Evolutionary conservation across 1,284 basidiomycete genomes (phyloP), one percentile per base, ranked within the genome.

Genomic region (Cryptococcus sp.): DNA sequence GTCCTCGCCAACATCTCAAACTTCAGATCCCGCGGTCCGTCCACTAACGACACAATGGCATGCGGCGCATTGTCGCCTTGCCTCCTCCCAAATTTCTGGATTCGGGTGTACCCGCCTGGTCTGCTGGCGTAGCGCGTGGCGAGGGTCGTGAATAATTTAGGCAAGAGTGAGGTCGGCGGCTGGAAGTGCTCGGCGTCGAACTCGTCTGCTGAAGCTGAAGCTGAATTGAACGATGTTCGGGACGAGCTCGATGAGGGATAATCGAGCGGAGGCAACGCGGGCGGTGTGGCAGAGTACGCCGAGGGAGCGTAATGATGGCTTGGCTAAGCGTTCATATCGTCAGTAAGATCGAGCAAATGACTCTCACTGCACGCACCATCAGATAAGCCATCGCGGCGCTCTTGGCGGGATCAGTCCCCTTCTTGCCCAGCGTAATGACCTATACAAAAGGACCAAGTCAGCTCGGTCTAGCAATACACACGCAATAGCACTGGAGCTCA

Each of bases 81-180:
- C 19, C 95, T 85, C 75, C 89, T 85, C 42, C 95, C 96, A 66
- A 87, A 90, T 73, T 89, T 91, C 76, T 93, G 88, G 63, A 99
- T 88, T 25, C 96, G 87, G 7, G 96, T 99, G 81, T 98, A 99
- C 7, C 96, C 96, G 11, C 96, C 96, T 5, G 88, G 88, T 5
- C 96, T 85, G 20, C 83, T 74, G 1, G 85, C 83, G 78, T 98
- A 99, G 47, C 96, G 88, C 64, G 85, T 75, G 0, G 92, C 86
- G 55, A 97, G 87, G 6, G 85, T 85, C 11, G 82, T 83, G 74
- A 97, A 93, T 22, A 97, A 81, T 76, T 94, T 94, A 19, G 87
- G 85, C 22, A 93, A 79, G 38, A 91, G 79, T 16, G 81, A 77
- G 50, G 86, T 85, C 58, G 72, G 61, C 52, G 68, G 55, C 54